A percentile compares a stretch with the other conserved stretches of the same genome.
These are phyloP conservation scores for Closterium sp. DNA, from an alignment of 139 green algal species.

Conservation along the genomic window DNA sequence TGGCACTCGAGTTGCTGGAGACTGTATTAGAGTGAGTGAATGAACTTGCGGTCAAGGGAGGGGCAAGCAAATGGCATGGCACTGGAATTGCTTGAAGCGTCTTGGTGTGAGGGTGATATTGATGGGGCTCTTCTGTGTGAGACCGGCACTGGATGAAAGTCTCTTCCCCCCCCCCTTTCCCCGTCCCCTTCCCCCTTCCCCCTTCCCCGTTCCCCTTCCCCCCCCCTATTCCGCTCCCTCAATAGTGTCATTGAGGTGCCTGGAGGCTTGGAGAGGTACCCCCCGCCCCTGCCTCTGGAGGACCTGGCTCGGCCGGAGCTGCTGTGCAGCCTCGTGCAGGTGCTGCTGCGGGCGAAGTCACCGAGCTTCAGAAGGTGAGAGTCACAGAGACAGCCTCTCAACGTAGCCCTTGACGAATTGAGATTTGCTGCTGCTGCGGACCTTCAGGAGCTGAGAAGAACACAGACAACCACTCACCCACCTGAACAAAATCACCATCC, in stretches of 20 bases:
- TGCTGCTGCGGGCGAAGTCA: constrained; percentile 42
- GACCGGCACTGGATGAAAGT: too few relatives aligned
- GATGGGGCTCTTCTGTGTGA: too few relatives aligned
- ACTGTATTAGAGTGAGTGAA: constrained; percentile 9
- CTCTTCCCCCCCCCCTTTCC: too few relatives aligned
- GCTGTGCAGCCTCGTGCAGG: constrained; percentile 16
- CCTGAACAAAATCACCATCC: too few relatives aligned
- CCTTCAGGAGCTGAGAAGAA: neutral
- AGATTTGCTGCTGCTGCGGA: too few relatives aligned
- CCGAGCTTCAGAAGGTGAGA: constrained; percentile 32
- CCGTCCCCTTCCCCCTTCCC: neutral
- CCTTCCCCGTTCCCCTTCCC: neutral
- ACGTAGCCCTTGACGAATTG: too few relatives aligned
- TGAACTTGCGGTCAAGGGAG: too few relatives aligned
- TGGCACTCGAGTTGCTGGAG: constrained; percentile 32
- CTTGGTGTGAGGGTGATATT: neutral
- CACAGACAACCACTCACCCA: neutral
- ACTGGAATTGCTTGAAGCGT: too few relatives aligned
- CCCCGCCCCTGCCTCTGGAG: neutral
- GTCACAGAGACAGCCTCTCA: neutral
- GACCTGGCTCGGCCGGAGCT: constrained; percentile 29
- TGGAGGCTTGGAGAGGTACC: constrained; percentile 9
- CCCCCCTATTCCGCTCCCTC: neutral
- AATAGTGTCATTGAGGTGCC: neutral
- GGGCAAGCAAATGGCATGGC: too few relatives aligned